A percentile compares a stretch with the other conserved stretches of the same genome.
These are phyloP conservation scores for Rhizopus delemar DNA, from an alignment of 371 early-diverging fungal species.

Conservation along the genomic window DNA sequence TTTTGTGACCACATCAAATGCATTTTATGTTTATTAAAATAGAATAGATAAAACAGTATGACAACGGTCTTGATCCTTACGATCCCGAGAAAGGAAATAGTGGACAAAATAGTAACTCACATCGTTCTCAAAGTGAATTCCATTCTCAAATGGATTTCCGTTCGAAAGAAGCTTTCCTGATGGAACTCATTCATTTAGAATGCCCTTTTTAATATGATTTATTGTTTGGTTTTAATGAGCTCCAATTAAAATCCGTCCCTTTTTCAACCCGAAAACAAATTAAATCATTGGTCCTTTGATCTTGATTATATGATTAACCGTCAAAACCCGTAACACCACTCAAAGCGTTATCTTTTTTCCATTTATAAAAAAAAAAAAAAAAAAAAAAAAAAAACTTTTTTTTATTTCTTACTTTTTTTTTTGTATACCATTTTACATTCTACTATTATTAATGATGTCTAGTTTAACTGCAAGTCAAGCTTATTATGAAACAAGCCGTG, in stretches of 20 bases:
- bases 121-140: slow-evolving; percentile 46
- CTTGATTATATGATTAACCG: slow-evolving; percentile 1
- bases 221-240: not conserved
- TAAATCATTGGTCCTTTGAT: not conserved
- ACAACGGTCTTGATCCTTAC: slow-evolving; percentile 94
- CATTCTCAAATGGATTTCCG: slow-evolving; percentile 21
- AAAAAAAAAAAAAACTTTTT: not conserved
- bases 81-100: slow-evolving; percentile 67
- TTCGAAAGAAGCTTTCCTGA: slow-evolving; percentile 20
- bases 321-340: slow-evolving; percentile 23
- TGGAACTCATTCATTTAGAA: slow-evolving; percentile 18
- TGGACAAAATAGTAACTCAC: slow-evolving; percentile 35
- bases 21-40: slow-evolving; percentile 1
- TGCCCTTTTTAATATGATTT: slow-evolving; percentile 15
- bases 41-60: slow-evolving; percentile 73
- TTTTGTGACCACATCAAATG: not conserved
- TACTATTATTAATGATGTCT: not conserved
- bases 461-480: not conserved
- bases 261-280: not conserved
- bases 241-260: not conserved
- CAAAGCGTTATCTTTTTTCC: not conserved
- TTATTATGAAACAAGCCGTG: slow-evolving; percentile 12
- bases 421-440: not conserved
- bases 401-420: not conserved
- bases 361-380: slow-evolving; percentile 3